Conservation (phyloP, 192 early-diverging fungal species). For the Phycomyces blakesleeanus region DNA sequence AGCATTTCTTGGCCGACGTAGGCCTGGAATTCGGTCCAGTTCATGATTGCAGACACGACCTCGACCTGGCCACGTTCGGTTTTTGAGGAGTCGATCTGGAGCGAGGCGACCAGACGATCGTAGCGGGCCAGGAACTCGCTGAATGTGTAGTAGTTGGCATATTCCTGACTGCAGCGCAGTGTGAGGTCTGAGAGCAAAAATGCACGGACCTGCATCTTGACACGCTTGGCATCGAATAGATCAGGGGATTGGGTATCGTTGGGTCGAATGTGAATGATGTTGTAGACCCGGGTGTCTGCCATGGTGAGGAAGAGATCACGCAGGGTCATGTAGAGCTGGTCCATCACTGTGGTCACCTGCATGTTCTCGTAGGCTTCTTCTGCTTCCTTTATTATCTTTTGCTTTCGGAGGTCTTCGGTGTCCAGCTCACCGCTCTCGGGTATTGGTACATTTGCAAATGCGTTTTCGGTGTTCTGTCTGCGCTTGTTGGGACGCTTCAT, state of each 20-base stretch:
- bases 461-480: conserved; percentile 10
- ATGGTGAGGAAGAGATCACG: conserved; percentile 79
- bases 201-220: conserved; percentile 67
- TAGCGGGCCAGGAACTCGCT: conserved; percentile 75
- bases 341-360: conserved; percentile 44
- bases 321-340: conserved; percentile 63
- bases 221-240: conserved; percentile 53
- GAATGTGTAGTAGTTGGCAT: conserved; percentile 64
- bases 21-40: conserved; percentile 48
- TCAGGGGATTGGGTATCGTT: conserved; percentile 52
- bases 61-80: conserved; percentile 32
- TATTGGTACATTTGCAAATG: conserved; percentile 7
- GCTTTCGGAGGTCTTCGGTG: conserved; percentile 21
- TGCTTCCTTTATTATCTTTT: conserved; percentile 14
- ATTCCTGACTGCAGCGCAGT: conserved; percentile 65
- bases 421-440: conserved; percentile 25
- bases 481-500: conserved; percentile 47
- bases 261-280: conserved; percentile 77
- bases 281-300: conserved; percentile 73
- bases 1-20: conserved; percentile 53
- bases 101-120: conserved; percentile 7
- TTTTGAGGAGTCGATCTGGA: conserved; percentile 23
- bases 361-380: conserved; percentile 37
- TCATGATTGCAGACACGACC: conserved; percentile 36
- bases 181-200: conserved; percentile 71